These are phyloP conservation scores for Juncus effusus DNA, from an alignment of 176 grass and related monocot genomes.

Conservation along the genomic window DNA sequence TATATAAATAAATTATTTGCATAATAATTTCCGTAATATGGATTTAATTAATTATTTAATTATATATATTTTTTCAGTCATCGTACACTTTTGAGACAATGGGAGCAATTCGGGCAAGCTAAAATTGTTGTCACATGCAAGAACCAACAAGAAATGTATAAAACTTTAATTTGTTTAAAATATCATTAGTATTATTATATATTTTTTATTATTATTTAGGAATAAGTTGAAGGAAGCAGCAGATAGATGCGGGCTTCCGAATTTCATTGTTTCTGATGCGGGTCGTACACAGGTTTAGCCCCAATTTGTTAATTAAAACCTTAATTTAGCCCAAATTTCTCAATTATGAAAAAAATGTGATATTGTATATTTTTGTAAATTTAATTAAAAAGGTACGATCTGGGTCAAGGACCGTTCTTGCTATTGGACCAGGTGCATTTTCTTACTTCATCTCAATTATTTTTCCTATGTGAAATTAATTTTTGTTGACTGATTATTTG, in stretches of 20 bases:
- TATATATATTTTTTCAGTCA: conserved; percentile 48
- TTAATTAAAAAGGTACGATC: conserved; percentile 53
- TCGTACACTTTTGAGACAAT: conserved; percentile 67
- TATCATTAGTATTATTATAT: too few relatives aligned
- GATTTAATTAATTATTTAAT: background rate
- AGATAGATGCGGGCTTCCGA: conserved; percentile 68
- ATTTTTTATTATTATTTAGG: conserved; percentile 28
- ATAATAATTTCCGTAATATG: background rate
- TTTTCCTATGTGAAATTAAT: background rate
- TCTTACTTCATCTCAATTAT: background rate
- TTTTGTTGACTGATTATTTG: background rate
- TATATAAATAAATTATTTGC: background rate
- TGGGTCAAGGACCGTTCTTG: conserved; percentile 94
- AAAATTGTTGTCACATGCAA: conserved; percentile 96
- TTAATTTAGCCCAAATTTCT: background rate
- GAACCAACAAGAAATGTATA: conserved; percentile 95
- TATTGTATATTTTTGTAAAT: background rate
- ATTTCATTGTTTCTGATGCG: conserved; percentile 90
- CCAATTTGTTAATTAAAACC: background rate
- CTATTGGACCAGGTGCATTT: conserved; percentile 76
- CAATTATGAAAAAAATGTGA: background rate
- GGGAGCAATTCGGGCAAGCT: conserved; percentile 93
- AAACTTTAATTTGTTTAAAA: too few relatives aligned
- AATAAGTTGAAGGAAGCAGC: conserved; percentile 82
- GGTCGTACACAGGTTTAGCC: conserved; percentile 70